Conservation (phyloP, 202 grass and related monocot species). For the Saccharum hybrid region DNA sequence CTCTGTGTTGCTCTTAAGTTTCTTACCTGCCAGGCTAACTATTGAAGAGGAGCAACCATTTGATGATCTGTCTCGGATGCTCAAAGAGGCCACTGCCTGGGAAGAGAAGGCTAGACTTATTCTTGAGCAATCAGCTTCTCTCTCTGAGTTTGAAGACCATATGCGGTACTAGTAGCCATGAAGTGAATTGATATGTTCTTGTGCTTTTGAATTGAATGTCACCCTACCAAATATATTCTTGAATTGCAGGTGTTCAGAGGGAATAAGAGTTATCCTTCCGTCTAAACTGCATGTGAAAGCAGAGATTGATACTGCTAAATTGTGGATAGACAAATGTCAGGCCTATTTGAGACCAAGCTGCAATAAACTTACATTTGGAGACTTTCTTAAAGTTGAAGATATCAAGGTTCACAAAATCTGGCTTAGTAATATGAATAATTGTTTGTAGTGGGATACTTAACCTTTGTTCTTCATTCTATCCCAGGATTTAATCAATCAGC, state of each 20-base stretch:
- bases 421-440: slow-evolving; percentile 28
- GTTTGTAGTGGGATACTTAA: slow-evolving; percentile 41
- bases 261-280: slow-evolving; percentile 66
- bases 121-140: slow-evolving; percentile 61
- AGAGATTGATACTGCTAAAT: slow-evolving; percentile 58
- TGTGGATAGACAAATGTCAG: slow-evolving; percentile 80
- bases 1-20: slow-evolving; percentile 34
- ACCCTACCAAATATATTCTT: slow-evolving; percentile 37
- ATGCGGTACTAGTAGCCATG: slow-evolving; percentile 52
- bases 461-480: slow-evolving; percentile 29
- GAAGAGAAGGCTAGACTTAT: slow-evolving; percentile 70
- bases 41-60: slow-evolving; percentile 77
- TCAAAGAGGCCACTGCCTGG: slow-evolving; percentile 67
- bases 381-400: slow-evolving; percentile 66
- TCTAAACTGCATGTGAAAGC: slow-evolving; percentile 57
- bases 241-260: slow-evolving; percentile 69
- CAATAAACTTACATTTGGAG: slow-evolving; percentile 39
- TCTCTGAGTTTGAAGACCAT: slow-evolving; percentile 77
- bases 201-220: slow-evolving; percentile 47
- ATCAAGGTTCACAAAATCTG: slow-evolving; percentile 72
- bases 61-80: slow-evolving; percentile 57
- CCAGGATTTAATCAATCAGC: slow-evolving; percentile 73
- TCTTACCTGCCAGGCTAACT: slow-evolving; percentile 60
- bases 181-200: slow-evolving; percentile 36
- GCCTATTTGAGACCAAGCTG: slow-evolving; percentile 54